Evolutionary conservation across 2,329 filamentous ascomycete species (phyloP), one percentile per base, ranked within the genome.

Genomic region (Phaeosphaeria sp.): DNA sequence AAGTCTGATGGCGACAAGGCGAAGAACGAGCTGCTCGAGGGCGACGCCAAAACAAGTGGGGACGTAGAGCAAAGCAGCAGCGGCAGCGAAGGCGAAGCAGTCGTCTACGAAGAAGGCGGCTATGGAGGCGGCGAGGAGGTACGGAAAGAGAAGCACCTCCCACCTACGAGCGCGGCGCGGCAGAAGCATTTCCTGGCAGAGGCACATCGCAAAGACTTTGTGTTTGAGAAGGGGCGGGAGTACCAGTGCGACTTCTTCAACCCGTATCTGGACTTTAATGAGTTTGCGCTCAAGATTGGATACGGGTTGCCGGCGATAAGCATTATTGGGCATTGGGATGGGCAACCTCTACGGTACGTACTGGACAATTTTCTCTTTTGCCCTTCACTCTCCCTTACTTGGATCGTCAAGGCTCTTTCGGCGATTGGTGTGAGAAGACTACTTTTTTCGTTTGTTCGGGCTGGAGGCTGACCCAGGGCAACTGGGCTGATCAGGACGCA

Each of bases 201-300:
- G 67, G 74, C 76, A 21, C 82, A 84, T 55, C 78, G 87, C 63
- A 82, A 82, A 61, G 74, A 76, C 1, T 91, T 89, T 71, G 79
- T 78, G 11, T 91, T 90, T 72, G 86, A 89, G 68, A 80, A 80
- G 49, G 88, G 86, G 0, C 80, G 87, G 61, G 78, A 82, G 56
- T 91, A 91, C 77, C 78, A 82, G 58, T 84, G 82, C 62, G 89
- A 91, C 74, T 98, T 99, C 77, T 96, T 89, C 77, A 98, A 98
- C 75, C 90, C 91, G 1, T 97, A 96, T 77, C 78, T 99, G 46
- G 92, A 96, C 77, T 97, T 98, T 75, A 90, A 88, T 71, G 85
- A 89, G 65, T 89, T 94, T 68, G 83, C 89, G 25, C 78, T 95
- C 21, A 83, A 86, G 61, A 65, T 77, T 7, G 74, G 74, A 2